Evolutionary conservation across 148 eudicot genomes (phyloP).

Genomic region (Silene conica): DNA sequence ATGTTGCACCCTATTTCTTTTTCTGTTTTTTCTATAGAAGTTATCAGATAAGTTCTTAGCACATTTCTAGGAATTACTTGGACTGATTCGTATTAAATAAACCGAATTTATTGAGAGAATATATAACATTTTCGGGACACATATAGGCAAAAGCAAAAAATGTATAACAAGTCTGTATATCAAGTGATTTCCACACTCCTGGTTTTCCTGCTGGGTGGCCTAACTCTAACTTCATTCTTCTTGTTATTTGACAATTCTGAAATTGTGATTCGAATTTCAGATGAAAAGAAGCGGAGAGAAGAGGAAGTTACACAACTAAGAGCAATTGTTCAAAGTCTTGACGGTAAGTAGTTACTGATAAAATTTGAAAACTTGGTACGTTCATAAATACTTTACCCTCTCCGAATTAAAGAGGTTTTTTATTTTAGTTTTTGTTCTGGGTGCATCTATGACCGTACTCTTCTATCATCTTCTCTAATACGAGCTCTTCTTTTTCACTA

Average conservation of each 20-base stretch:
- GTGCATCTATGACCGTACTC: not conserved
- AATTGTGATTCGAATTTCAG: conserved; percentile 44
- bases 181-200: not conserved
- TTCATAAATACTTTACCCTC: conserved; percentile 11
- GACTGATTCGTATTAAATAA: not conserved
- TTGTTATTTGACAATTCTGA: conserved; percentile 13
- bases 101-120: not conserved
- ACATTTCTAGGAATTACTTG: not conserved
- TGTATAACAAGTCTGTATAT: not conserved
- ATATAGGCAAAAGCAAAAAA: not conserved
- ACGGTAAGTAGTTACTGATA: conserved; percentile 47
- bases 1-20: no score
- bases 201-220: not conserved
- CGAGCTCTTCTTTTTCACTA: not conserved
- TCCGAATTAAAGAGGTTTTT: not conserved
- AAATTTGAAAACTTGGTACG: not conserved
- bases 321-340: conserved; percentile 74
- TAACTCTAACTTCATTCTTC: not conserved
- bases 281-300: conserved; percentile 51
- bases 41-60: not conserved
- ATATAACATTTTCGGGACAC: not conserved
- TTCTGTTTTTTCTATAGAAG: no score
- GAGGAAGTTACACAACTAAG: conserved; percentile 69
- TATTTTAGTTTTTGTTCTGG: not conserved
- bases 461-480: not conserved